Conservation (phyloP, 257 asterid species). For the Solanum ossicruentum region DNA sequence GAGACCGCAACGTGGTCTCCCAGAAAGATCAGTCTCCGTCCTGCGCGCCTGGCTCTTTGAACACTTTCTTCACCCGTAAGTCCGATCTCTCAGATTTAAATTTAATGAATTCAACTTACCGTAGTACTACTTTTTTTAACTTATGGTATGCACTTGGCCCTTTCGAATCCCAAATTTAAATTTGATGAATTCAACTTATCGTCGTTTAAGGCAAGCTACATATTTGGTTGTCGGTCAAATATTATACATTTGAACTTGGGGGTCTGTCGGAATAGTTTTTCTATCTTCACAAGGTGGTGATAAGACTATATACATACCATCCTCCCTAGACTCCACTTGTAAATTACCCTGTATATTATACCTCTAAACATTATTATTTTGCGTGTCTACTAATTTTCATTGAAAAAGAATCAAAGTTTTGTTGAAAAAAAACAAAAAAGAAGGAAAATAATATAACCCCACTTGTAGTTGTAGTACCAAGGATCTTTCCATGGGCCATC, state of each 20-base stretch:
- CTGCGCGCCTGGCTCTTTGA: conserved; percentile 95
- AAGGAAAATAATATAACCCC: neutral
- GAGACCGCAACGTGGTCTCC: conserved; percentile 85
- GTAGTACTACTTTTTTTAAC: neutral
- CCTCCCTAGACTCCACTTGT: neutral
- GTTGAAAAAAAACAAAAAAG: neutral
- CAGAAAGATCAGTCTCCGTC: conserved; percentile 69
- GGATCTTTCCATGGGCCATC: conserved; percentile 18
- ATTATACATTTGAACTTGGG: neutral
- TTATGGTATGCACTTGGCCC: conserved; percentile 46
- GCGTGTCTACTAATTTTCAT: neutral
- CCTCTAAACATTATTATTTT: neutral
- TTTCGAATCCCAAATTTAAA: conserved; percentile 2
- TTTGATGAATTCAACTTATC: neutral
- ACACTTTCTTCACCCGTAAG: conserved; percentile 77
- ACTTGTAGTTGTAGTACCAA: conserved; percentile 4
- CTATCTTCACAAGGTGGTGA: too few relatives aligned
- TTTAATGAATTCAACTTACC: neutral
- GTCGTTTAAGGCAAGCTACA: neutral
- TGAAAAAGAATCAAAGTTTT: conserved; percentile 2
- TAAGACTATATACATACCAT: too few relatives aligned
- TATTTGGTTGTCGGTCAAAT: neutral
- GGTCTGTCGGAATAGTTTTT: too few relatives aligned
- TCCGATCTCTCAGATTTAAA: neutral
- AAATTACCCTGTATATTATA: neutral